Percentiles rank a stretch among this genome's conserved stretches.
Conservation (phyloP, 192 early-diverging fungal species). For the Phlyctochytrium bullatum region DNA sequence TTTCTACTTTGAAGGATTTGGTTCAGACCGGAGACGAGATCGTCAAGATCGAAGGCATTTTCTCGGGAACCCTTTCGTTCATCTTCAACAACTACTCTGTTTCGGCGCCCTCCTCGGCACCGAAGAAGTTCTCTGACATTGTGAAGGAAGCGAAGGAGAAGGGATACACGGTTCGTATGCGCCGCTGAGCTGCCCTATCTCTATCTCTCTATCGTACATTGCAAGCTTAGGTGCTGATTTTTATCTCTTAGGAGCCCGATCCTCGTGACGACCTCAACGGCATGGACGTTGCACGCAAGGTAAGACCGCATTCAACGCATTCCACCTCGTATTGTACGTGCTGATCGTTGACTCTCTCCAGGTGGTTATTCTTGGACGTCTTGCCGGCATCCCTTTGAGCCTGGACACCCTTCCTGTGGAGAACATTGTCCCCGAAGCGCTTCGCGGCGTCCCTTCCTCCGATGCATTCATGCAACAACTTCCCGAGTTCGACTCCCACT, state of each 20-base stretch:
- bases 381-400: slow-evolving; percentile 77
- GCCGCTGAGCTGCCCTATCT: too few species aligned
- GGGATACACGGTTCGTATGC: slow-evolving; percentile 76
- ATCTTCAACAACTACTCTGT: slow-evolving; percentile 97
- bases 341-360: slow-evolving; percentile 17
- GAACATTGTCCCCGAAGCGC: slow-evolving; percentile 91
- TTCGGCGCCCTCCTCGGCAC: slow-evolving; percentile 31
- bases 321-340: slow-evolving; percentile 6
- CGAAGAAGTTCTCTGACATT: slow-evolving; percentile 79
- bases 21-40: slow-evolving; percentile 93
- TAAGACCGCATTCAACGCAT: too few species aligned
- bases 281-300: slow-evolving; percentile 99
- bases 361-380: slow-evolving; percentile 82
- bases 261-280: slow-evolving; percentile 98
- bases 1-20: slow-evolving; percentile 86
- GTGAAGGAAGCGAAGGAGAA: slow-evolving; percentile 86
- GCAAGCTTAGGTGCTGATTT: background rate
- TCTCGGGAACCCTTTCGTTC: slow-evolving; percentile 96
- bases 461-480: slow-evolving; percentile 83
- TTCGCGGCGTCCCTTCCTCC: slow-evolving; percentile 68
- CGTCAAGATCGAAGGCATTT: slow-evolving; percentile 91
- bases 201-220: slow-evolving; percentile 4
- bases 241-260: slow-evolving; percentile 76
- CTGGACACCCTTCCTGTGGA: slow-evolving; percentile 81
- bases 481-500: slow-evolving; percentile 84